These are phyloP conservation scores for Theobroma cacao DNA, from an alignment of 345 rosid species.

Conservation along the genomic window DNA sequence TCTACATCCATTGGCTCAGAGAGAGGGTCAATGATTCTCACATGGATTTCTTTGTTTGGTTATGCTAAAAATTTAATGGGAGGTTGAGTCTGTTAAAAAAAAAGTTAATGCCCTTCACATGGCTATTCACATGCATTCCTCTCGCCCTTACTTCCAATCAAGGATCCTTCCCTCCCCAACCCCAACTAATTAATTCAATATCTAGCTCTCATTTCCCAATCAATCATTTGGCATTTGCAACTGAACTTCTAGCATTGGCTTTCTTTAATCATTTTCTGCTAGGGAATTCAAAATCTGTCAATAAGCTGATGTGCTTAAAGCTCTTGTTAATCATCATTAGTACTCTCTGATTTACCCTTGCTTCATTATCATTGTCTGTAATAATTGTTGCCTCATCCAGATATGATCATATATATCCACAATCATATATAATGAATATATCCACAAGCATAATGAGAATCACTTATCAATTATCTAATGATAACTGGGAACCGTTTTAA, in stretches of 20 bases:
- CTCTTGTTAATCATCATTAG: slow-evolving; percentile 4
- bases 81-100: slow-evolving; percentile 23
- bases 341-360: not conserved
- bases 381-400: not conserved
- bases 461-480: not conserved
- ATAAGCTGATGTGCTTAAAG: slow-evolving; percentile 9
- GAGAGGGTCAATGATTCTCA: slow-evolving; percentile 37
- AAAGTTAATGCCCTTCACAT: slow-evolving; percentile 38
- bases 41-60: slow-evolving; percentile 39
- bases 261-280: not conserved
- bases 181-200: not conserved
- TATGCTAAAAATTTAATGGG: slow-evolving; percentile 12
- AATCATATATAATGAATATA: not conserved
- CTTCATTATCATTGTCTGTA: not conserved
- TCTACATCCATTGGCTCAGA: slow-evolving; percentile 20
- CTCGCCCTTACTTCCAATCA: slow-evolving; percentile 3
- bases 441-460: not conserved
- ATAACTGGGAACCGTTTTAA: not conserved
- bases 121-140: slow-evolving; percentile 47
- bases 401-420: not conserved
- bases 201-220: not conserved
- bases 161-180: not conserved
- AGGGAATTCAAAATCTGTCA: not conserved
- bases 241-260: not conserved
- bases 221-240: slow-evolving; percentile 20